Conservation (phyloP, 2,329 filamentous ascomycete genomes). For the Cordyceps farinosa region DNA sequence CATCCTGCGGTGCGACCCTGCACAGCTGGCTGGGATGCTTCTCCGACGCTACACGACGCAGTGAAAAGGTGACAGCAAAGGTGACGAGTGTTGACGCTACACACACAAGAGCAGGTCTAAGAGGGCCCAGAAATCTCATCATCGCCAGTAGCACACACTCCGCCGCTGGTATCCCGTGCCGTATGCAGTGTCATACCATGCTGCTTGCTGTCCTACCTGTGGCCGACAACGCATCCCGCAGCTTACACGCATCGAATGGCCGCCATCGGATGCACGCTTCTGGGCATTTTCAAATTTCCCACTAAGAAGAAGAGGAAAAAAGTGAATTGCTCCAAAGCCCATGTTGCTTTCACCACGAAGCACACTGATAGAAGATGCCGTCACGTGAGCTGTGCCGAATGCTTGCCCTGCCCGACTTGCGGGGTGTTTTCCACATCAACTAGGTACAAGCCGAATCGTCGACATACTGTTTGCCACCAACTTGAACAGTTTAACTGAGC, state of each 20-base stretch:
- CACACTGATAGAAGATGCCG: not conserved
- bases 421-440: no score
- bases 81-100: not conserved
- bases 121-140: not conserved
- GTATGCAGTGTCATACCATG: no score
- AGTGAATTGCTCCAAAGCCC: no score
- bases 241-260: no score
- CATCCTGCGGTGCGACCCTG: not conserved
- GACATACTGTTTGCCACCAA: not conserved
- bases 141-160: no score
- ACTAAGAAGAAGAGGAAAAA: no score
- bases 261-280: no score
- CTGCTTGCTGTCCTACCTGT: no score
- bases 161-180: no score
- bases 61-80: not conserved
- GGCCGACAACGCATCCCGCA: no score
- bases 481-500: not conserved
- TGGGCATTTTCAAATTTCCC: no score
- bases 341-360: no score
- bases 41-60: conserved; percentile 1
- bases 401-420: not conserved
- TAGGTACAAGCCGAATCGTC: not conserved
- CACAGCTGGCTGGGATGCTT: not conserved
- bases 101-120: not conserved
- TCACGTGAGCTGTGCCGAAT: conserved; percentile 1